Percentiles rank a stretch among this genome's conserved stretches.
Evolutionary conservation across 2,329 filamentous ascomycete species (phyloP).

Genomic region (Trichoderma guizhouense): DNA sequence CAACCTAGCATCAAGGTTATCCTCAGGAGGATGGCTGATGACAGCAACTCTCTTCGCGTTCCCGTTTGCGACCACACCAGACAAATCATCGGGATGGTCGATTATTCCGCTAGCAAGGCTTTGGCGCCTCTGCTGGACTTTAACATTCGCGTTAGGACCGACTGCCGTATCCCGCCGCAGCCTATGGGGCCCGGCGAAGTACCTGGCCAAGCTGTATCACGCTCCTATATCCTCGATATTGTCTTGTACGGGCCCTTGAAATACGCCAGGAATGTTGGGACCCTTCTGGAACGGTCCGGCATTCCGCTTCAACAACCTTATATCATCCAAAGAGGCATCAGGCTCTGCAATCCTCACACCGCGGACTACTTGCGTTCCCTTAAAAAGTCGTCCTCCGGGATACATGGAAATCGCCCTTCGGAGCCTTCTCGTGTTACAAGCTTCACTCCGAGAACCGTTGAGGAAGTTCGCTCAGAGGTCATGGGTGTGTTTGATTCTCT

Average conservation of each 20-base stretch:
- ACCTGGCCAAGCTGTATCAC: conserved; percentile 60
- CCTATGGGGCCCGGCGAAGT: conserved; percentile 61
- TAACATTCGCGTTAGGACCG: conserved; percentile 62
- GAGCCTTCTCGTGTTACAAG: conserved; percentile 27
- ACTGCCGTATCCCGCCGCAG: conserved; percentile 67
- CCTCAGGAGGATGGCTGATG: conserved; percentile 57
- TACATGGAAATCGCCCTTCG: conserved; percentile 27
- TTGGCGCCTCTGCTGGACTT: conserved; percentile 73
- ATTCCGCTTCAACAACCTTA: conserved; percentile 66
- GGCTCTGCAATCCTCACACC: conserved; percentile 74
- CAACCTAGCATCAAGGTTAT: conserved; percentile 75
- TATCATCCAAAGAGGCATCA: conserved; percentile 63
- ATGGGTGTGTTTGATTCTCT: conserved; percentile 85
- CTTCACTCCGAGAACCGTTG: conserved; percentile 59
- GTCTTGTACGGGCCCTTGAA: conserved; percentile 76
- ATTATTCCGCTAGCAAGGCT: conserved; percentile 61
- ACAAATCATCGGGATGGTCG: conserved; percentile 72
- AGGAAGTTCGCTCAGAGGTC: conserved; percentile 83
- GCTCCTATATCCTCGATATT: conserved; percentile 62
- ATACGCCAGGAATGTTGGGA: conserved; percentile 63
- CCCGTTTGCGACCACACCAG: conserved; percentile 70
- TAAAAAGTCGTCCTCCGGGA: conserved; percentile 25
- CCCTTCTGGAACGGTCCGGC: conserved; percentile 59
- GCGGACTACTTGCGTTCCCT: conserved; percentile 45
- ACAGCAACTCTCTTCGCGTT: conserved; percentile 58